These are phyloP conservation scores for Benincasa hispida DNA, from an alignment of 306 rosid genomes.

Conservation along the genomic window DNA sequence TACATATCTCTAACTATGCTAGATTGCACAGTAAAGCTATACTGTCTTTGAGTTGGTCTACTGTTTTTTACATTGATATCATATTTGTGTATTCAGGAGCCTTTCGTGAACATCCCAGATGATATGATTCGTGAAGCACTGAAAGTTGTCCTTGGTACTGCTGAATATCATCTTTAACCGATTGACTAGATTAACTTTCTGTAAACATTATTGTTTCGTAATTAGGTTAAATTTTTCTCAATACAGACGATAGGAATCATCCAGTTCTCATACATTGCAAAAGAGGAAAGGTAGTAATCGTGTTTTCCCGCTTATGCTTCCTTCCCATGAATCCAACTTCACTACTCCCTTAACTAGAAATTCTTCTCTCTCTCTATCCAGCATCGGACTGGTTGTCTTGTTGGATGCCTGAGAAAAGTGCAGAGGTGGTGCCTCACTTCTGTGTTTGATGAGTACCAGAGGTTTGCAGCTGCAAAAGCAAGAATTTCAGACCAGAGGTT, in stretches of 20 bases:
- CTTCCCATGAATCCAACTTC: not conserved
- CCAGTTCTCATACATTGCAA: conserved; percentile 92
- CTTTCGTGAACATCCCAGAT: conserved; percentile 89
- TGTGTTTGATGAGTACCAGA: conserved; percentile 80
- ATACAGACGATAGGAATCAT: conserved; percentile 82
- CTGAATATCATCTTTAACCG: not conserved
- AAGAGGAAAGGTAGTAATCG: conserved; percentile 64
- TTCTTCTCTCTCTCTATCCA: conserved; percentile 18
- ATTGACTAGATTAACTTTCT: not conserved
- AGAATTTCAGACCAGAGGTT: conserved; percentile 94
- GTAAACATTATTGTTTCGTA: not conserved
- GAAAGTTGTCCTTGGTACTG: conserved; percentile 77
- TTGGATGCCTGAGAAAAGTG: conserved; percentile 90
- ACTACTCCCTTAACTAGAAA: conserved; percentile 2
- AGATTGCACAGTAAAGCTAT: not conserved
- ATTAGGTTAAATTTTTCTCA: conserved; percentile 11
- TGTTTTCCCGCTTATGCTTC: not conserved
- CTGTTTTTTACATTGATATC: not conserved
- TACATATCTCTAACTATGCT: not conserved
- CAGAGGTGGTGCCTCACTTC: conserved; percentile 95
- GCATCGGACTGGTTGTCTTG: conserved; percentile 98
- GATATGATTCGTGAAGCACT: conserved; percentile 84
- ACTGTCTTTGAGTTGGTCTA: not conserved
- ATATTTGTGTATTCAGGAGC: conserved; percentile 51
- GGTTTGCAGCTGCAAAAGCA: conserved; percentile 96